Evolutionary conservation across 345 rosid species (phyloP).

Genomic region (Hirschfeldia incana): DNA sequence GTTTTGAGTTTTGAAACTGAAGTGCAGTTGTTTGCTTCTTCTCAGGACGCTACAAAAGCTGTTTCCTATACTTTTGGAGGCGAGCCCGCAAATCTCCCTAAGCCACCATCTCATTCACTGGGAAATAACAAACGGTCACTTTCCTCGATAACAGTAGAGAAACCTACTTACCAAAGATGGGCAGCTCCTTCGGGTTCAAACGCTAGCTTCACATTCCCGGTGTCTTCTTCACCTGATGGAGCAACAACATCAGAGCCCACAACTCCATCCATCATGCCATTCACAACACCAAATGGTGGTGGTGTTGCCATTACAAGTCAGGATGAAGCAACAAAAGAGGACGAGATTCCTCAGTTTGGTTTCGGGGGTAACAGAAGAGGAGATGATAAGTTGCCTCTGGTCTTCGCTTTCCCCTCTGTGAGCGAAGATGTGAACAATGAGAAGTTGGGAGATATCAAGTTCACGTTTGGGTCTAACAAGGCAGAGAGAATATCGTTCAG

Average conservation of each 20-base stretch:
- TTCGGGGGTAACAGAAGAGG: constrained; percentile 51
- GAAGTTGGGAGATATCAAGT: constrained; percentile 57
- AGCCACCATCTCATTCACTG: constrained; percentile 48
- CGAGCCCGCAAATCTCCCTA: constrained; percentile 38
- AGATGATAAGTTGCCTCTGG: constrained; percentile 37
- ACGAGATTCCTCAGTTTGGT: constrained; percentile 53
- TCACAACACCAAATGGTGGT: constrained; percentile 23
- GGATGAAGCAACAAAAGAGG: constrained; percentile 46
- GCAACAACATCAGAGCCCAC: constrained; percentile 67
- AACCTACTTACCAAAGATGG: constrained; percentile 54
- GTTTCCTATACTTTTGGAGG: constrained; percentile 35
- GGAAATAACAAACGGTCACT: constrained; percentile 57
- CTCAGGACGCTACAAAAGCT: constrained; percentile 47
- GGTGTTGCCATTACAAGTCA: constrained; percentile 22
- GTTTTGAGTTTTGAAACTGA: constrained; percentile 16
- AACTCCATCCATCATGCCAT: constrained; percentile 74
- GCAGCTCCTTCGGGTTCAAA: constrained; percentile 51
- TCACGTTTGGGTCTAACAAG: constrained; percentile 64
- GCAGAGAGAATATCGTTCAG: constrained; percentile 58
- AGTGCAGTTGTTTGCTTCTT: constrained; percentile 26
- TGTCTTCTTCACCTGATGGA: constrained; percentile 55
- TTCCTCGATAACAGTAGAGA: constrained; percentile 57
- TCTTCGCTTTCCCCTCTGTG: constrained; percentile 68
- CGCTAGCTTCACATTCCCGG: constrained; percentile 69
- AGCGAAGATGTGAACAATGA: constrained; percentile 31